These are phyloP conservation scores for Melaleuca alternifolia DNA, from an alignment of 345 rosid species.

Conservation along the genomic window DNA sequence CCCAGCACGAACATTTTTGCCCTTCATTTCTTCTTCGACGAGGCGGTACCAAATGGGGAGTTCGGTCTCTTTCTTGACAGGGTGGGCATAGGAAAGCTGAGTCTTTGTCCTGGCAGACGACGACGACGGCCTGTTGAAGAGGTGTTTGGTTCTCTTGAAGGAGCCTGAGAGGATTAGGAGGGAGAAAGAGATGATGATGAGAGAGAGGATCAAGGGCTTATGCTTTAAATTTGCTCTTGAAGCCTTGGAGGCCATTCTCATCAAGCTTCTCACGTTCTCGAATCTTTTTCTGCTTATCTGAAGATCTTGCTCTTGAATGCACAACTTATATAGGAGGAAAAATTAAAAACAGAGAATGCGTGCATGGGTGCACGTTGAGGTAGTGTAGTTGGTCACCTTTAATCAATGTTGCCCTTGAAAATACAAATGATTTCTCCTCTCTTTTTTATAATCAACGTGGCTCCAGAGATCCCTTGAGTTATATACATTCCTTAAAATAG, in stretches of 20 bases:
- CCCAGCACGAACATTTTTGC: slow-evolving; percentile 36
- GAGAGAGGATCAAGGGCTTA: slow-evolving; percentile 23
- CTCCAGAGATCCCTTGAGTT: background rate
- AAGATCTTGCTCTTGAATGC: background rate
- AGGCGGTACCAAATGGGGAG: slow-evolving; percentile 33
- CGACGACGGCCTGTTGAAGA: background rate
- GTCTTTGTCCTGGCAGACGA: background rate
- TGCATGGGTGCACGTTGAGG: slow-evolving; percentile 35
- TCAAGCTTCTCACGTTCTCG: background rate
- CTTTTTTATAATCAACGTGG: background rate
- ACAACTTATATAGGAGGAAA: background rate
- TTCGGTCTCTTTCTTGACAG: background rate
- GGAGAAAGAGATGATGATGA: slow-evolving; percentile 31
- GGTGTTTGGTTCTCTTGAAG: background rate
- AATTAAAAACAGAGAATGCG: background rate
- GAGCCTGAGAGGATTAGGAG: slow-evolving; percentile 13
- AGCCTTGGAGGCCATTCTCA: slow-evolving; percentile 27
- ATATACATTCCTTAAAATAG: background rate
- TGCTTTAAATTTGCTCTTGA: slow-evolving; percentile 7
- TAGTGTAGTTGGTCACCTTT: background rate
- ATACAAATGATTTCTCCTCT: background rate
- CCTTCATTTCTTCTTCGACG: slow-evolving; percentile 13
- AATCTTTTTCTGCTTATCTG: background rate
- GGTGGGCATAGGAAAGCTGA: background rate
- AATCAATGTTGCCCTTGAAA: background rate